Evolutionary conservation across 1,284 basidiomycete genomes (phyloP).

Genomic region (Cryptococcus deneoformans): DNA sequence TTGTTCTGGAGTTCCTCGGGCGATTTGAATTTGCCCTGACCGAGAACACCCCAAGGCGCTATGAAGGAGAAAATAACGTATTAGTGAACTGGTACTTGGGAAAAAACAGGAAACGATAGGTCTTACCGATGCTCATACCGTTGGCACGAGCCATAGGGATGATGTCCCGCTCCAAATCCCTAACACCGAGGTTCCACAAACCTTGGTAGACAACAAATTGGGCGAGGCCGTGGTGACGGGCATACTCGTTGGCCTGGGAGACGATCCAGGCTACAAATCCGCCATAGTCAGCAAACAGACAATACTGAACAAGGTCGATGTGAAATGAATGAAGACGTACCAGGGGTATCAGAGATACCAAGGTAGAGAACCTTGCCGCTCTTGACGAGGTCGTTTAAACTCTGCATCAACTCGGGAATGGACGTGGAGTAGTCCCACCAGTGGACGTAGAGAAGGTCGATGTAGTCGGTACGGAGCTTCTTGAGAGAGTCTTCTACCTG

Average conservation of each 20-base stretch:
- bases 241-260: slow-evolving; percentile 57
- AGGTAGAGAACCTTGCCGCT: slow-evolving; percentile 49
- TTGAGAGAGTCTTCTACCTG: slow-evolving; percentile 35
- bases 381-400: slow-evolving; percentile 42
- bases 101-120: not conserved
- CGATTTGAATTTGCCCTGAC: slow-evolving; percentile 17
- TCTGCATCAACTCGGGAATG: slow-evolving; percentile 50
- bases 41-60: slow-evolving; percentile 21
- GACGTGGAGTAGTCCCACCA: slow-evolving; percentile 47
- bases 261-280: slow-evolving; percentile 59
- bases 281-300: slow-evolving; percentile 52
- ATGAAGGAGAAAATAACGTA: not conserved
- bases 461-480: slow-evolving; percentile 50
- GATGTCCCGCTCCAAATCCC: slow-evolving; percentile 60
- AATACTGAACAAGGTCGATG: not conserved
- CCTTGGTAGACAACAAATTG: slow-evolving; percentile 60
- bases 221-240: slow-evolving; percentile 51
- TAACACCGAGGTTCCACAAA: slow-evolving; percentile 50
- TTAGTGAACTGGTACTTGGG: not conserved
- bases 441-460: slow-evolving; percentile 45
- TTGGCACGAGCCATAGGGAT: slow-evolving; percentile 57
- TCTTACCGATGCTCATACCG: slow-evolving; percentile 1
- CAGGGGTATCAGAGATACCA: slow-evolving; percentile 52
- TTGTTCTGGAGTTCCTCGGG: slow-evolving; percentile 11
- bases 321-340: slow-evolving; percentile 2